Base-by-base conservation (phyloP, 345 rosid species). In the Populus davidiana region DNA sequence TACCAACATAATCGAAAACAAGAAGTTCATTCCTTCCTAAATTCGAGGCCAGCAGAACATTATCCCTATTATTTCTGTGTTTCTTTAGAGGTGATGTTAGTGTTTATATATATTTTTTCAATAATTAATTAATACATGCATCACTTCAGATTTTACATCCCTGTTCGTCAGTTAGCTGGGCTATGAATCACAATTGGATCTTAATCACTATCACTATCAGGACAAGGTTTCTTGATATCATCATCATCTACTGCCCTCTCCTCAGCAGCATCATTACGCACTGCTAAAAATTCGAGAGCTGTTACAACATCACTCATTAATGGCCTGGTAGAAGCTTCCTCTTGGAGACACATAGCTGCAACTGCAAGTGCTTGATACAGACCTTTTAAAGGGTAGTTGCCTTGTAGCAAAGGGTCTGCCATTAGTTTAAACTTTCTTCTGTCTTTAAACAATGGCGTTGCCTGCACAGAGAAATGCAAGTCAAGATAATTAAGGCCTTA, bases 341-440 rank as follows among this genome's bases (percentile, higher is more conserved):
- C 97, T 78, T 92, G 97, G 31, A 92, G 87, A 75, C 97, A 92
- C 97, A 92, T 90, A 10, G 95, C 92, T 78, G 97, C 93, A 6
- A 92, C 80, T 29, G 95, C 97, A 79, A 92, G 91, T 47, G 95
- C 95, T 85, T 91, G 95, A 82, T 88, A 85, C 49, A 92, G 85
- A 67, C 85, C 88, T 73, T 87, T 92, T n/a, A 79, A 10, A 0
- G 93, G 92, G 66, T 83, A 92, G 33, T 86, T 84, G 12, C 86
- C 92, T 67, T 84, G 85, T 17, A 92, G 87, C 81, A 86, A 82
- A 25, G 95, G 97, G 78, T 92, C 97, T 47, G 88, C 93, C 92
- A 92, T 88, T 73, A 39, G 49, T 56, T 81, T 77, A n/a, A 92
- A 92, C 70, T 89, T 92, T 36, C 77, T 89, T 83, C 85, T 88